Percentiles rank a stretch among this genome's conserved stretches.
These are phyloP conservation scores for Eragrostis curvula DNA, from an alignment of 176 grass and related monocot species.

Conservation along the genomic window DNA sequence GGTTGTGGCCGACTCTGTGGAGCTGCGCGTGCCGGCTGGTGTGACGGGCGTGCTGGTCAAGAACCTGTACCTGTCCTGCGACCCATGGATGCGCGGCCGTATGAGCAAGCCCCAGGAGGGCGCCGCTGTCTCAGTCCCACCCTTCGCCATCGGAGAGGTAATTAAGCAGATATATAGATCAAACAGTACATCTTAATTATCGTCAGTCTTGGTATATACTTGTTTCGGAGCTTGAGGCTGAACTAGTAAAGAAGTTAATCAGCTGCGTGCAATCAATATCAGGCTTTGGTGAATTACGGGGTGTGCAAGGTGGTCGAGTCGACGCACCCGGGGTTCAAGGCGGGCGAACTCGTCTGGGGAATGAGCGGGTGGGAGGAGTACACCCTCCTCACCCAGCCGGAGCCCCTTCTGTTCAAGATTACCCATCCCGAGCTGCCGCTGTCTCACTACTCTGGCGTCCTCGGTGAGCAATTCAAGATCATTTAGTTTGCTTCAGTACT, in stretches of 20 bases:
- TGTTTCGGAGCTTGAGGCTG: no score
- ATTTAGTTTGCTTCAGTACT: no score
- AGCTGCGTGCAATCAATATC: no score
- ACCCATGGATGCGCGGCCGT: slow-evolving; percentile 46
- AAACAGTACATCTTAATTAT: neutral
- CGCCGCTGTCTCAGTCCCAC: neutral
- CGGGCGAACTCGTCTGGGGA: no score
- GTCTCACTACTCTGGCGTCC: slow-evolving; percentile 41
- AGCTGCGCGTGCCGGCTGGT: no score
- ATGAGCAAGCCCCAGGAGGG: neutral
- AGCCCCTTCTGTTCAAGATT: slow-evolving; percentile 14
- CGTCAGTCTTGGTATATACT: neutral
- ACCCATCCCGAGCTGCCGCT: slow-evolving; percentile 34
- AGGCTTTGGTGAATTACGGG: no score
- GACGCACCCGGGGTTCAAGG: neutral
- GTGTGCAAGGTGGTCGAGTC: slow-evolving; percentile 24
- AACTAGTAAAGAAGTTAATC: no score
- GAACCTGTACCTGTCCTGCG: neutral
- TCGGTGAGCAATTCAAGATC: no score
- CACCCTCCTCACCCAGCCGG: no score
- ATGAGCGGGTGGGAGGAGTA: no score
- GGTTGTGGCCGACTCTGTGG: neutral
- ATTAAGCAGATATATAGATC: no score
- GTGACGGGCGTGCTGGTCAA: no score
- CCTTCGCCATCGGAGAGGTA: slow-evolving; percentile 16